Percentiles rank a stretch among this genome's conserved stretches.
phyloP scores from a whole-genome alignment of 495 filamentous ascomycete species.

The Letharia columbiana region DNA sequence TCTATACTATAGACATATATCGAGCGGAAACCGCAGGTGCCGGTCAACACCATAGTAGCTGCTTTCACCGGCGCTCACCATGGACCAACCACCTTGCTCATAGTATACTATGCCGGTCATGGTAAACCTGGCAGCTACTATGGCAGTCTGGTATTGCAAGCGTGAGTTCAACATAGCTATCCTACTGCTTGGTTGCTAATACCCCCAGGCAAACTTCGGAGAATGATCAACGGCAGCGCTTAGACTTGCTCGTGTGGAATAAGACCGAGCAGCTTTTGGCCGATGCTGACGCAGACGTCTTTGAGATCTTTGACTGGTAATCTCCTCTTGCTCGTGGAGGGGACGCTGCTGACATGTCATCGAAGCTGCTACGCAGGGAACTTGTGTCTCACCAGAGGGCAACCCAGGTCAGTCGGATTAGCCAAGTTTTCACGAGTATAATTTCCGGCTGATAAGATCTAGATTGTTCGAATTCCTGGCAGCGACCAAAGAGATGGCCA shows the following conservation, averaged over 20 bases:
- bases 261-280: conserved; percentile 23
- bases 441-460: not conserved
- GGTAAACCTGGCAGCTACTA: conserved; percentile 18
- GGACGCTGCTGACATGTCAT: not conserved
- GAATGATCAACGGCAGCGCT: not conserved
- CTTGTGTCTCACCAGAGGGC: conserved; percentile 8
- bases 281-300: conserved; percentile 25
- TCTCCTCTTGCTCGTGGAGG: not conserved
- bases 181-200: conserved; percentile 1
- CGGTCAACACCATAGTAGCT: conserved; percentile 20
- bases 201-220: conserved; percentile 18
- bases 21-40: conserved; percentile 8
- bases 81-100: conserved; percentile 24
- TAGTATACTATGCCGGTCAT: conserved; percentile 34
- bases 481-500: conserved; percentile 8
- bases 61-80: conserved; percentile 19
- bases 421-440: not conserved
- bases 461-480: conserved; percentile 25
- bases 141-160: conserved; percentile 19
- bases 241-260: conserved; percentile 21
- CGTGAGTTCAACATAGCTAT: conserved; percentile 1
- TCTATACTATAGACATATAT: too few species aligned
- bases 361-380: conserved; percentile 23
- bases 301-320: conserved; percentile 31
- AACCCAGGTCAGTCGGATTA: conserved; percentile 6